Conservation (phyloP, 495 filamentous ascomycete species). For the Penicillium malachiteum region DNA sequence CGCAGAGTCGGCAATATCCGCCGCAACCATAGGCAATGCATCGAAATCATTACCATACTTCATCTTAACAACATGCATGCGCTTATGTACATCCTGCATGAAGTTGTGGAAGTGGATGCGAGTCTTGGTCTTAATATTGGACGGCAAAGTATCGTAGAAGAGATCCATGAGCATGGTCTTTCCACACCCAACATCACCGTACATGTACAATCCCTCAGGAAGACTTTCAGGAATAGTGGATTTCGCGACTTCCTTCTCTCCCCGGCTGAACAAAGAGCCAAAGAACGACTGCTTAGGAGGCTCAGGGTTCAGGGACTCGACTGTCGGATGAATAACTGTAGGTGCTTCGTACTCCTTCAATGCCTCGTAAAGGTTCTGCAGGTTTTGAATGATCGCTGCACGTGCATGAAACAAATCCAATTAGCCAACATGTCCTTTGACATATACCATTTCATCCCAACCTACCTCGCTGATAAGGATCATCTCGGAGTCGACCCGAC, state of each 20-base stretch:
- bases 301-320: conserved; percentile 39
- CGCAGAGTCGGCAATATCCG: conserved; percentile 80
- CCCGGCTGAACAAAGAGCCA: conserved; percentile 64
- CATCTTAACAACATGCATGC: conserved; percentile 87
- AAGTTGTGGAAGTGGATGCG: conserved; percentile 99
- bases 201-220: conserved; percentile 90
- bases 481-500: conserved; percentile 70
- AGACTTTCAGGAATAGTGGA: conserved; percentile 65
- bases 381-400: conserved; percentile 76
- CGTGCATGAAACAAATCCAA: neutral
- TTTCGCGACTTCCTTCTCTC: conserved; percentile 26
- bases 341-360: conserved; percentile 72
- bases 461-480: conserved; percentile 86
- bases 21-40: conserved; percentile 87
- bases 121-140: conserved; percentile 79
- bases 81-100: conserved; percentile 97
- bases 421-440: neutral
- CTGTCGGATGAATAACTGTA: conserved; percentile 69
- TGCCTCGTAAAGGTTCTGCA: conserved; percentile 87
- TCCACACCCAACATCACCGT: conserved; percentile 93
- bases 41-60: conserved; percentile 87
- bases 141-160: conserved; percentile 91
- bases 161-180: conserved; percentile 99
- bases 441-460: too few relatives aligned
- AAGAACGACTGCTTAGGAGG: conserved; percentile 63